These are phyloP conservation scores for Breynia disticha DNA, from an alignment of 441 rosid genomes.

Conservation along the genomic window DNA sequence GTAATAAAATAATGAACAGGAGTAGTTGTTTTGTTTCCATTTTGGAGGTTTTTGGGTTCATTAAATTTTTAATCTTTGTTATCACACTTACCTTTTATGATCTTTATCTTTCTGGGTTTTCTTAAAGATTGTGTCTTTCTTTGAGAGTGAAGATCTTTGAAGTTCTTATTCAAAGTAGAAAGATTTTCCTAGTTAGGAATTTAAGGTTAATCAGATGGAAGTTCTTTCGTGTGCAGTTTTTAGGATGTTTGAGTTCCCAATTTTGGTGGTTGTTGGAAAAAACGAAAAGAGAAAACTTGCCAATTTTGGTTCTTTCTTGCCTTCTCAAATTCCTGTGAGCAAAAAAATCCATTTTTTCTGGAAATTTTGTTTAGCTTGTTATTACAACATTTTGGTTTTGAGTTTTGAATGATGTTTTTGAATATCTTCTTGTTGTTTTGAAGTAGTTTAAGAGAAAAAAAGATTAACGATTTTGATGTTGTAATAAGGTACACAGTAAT, in stretches of 20 bases:
- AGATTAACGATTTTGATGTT: constrained; percentile 22
- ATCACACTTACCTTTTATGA: too few species aligned
- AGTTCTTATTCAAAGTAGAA: not conserved
- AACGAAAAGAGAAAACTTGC: constrained; percentile 3
- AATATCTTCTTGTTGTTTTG: constrained; percentile 2
- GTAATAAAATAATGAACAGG: not conserved
- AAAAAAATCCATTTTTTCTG: not conserved
- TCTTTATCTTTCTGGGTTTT: not conserved
- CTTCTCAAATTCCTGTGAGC: constrained; percentile 6
- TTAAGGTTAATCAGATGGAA: not conserved
- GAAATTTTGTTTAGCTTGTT: constrained; percentile 1
- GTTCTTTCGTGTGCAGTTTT: not conserved
- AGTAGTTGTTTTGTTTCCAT: not conserved
- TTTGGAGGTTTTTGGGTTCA: constrained; percentile 2
- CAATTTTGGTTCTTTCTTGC: constrained; percentile 8
- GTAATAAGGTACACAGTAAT: constrained; percentile 15
- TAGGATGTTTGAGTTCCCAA: constrained; percentile 3
- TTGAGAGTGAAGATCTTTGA: not conserved
- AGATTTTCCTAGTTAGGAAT: not conserved
- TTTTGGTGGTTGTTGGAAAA: constrained; percentile 6
- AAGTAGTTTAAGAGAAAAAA: not conserved
- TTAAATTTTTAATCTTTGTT: not conserved
- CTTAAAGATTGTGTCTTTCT: not conserved
- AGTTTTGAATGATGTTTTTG: not conserved
- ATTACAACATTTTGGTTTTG: constrained; percentile 12